Base-by-base conservation (phyloP, 768 basidiomycete genomes). In the Agrocybe praecox region DNA sequence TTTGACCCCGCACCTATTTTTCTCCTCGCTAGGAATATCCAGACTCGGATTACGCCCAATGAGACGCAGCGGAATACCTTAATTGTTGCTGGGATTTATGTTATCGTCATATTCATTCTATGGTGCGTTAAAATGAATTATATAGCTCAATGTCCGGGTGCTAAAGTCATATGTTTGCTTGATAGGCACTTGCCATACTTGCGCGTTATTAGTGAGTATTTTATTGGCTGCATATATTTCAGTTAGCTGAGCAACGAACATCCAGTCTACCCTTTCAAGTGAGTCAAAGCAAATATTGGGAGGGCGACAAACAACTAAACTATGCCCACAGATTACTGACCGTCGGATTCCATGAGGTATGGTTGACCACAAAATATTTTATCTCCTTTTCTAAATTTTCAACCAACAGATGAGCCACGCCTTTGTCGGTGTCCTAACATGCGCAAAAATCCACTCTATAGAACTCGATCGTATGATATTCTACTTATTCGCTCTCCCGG, bases 251-350 rank as follows among this genome's bases (percentile, higher is more conserved):
- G 34, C 34, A 9, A 32, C 34, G 32, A 34, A 17, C 36, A 34
- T 14, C 18, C 42, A 94, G 92, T 94, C 67, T 94, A 94, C 70
- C 93, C 92, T 5, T 94, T 94, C 83, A 94, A 94, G 92, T 92
- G 73, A 73, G 86, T 59, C n/a, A 46, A 51, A 7, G 22, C 19
- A 48, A 46, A 18, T 32, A n/a, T 22, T 51, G 33, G 12, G 26
- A 17, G 36, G 26, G 22, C 15, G 19, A 54, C 32, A 18, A 18
- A 59, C 49, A n/a, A 49, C 17, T 32, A 19, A 40, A n/a, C 19
- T 53, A 17, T 17, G 9, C 6, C 36, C 36, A 60, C 23, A 91
- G 92, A 65, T 69, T 94, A 52, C 80, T 94, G 49, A 93, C 92
- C 1, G 92, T 94, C 46, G 92, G 92, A 47, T 93, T 94, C 67